Conservation (phyloP, 1,139 yeast genomes). For the Magnusiomyces clavatus region DNA sequence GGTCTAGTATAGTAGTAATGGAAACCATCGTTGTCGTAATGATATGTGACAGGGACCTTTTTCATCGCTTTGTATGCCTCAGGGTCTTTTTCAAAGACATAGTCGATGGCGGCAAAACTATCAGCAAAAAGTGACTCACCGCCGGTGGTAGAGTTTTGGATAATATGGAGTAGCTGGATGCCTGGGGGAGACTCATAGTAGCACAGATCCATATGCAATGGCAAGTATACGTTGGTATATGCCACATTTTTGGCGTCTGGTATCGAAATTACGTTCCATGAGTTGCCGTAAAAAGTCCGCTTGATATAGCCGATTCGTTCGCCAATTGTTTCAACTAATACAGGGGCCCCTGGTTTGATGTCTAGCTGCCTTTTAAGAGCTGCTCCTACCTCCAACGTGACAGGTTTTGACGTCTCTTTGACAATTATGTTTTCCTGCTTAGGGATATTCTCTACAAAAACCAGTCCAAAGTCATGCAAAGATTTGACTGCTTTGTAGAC, state of each 20-base stretch:
- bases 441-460: slow-evolving; percentile 50
- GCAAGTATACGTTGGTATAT: slow-evolving; percentile 57
- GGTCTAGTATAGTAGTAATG: slow-evolving; percentile 62
- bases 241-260: slow-evolving; percentile 68
- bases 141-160: slow-evolving; percentile 55
- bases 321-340: slow-evolving; percentile 43
- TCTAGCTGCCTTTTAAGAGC: slow-evolving; percentile 18
- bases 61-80: slow-evolving; percentile 58
- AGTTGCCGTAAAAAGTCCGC: slow-evolving; percentile 64
- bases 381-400: slow-evolving; percentile 18
- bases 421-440: slow-evolving; percentile 25
- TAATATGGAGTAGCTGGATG: slow-evolving; percentile 59
- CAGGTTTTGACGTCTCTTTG: slow-evolving; percentile 14
- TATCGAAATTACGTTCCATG: slow-evolving; percentile 60
- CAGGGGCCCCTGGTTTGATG: background rate
- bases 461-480: slow-evolving; percentile 52
- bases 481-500: slow-evolving; percentile 40
- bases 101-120: slow-evolving; percentile 58
- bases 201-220: slow-evolving; percentile 72
- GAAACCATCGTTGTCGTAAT: slow-evolving; percentile 58
- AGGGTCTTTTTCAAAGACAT: slow-evolving; percentile 48
- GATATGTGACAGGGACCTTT: slow-evolving; percentile 60
- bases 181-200: slow-evolving; percentile 86
- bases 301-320: slow-evolving; percentile 61
- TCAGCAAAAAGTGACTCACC: slow-evolving; percentile 75